Percentiles rank a stretch among this genome's conserved stretches.
Evolutionary conservation across 2,329 filamentous ascomycete genomes (phyloP).

Genomic region (Colletotrichum cuscutae): DNA sequence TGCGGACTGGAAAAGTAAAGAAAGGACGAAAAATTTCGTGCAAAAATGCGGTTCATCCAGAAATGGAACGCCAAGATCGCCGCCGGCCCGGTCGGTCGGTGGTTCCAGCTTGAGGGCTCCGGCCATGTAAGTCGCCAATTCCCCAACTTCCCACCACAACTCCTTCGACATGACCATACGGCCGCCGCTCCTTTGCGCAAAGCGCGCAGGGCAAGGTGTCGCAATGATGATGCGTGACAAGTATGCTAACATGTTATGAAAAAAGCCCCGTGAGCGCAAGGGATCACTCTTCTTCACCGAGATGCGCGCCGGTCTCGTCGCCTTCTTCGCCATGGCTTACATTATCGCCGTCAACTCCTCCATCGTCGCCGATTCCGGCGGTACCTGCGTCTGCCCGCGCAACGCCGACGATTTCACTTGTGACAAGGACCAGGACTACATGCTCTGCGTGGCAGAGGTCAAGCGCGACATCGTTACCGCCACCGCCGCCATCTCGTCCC

Average conservation of each 20-base stretch:
- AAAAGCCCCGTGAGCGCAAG: slow-evolving; percentile 74
- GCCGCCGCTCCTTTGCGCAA: background rate
- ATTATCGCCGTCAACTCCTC: slow-evolving; percentile 65
- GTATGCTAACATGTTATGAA: slow-evolving; percentile 8
- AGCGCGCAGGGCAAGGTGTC: background rate
- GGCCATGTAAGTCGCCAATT: slow-evolving; percentile 74
- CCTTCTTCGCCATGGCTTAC: slow-evolving; percentile 75
- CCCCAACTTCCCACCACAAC: background rate
- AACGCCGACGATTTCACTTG: slow-evolving; percentile 64
- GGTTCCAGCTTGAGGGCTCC: slow-evolving; percentile 84
- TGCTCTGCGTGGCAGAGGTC: slow-evolving; percentile 70
- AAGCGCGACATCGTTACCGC: slow-evolving; percentile 86
- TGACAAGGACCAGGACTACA: slow-evolving; percentile 64
- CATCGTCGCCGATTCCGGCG: slow-evolving; percentile 72
- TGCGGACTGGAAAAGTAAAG: background rate
- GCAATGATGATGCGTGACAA: background rate
- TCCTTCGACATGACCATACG: background rate
- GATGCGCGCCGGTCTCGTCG: slow-evolving; percentile 83
- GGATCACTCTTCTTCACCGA: slow-evolving; percentile 85
- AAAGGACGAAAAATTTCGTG: slow-evolving; percentile 19
- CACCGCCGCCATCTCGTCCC: slow-evolving; percentile 82
- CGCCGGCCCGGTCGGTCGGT: slow-evolving; percentile 71
- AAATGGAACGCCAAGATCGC: slow-evolving; percentile 69
- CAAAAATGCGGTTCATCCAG: slow-evolving; percentile 59
- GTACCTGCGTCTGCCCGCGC: slow-evolving; percentile 78